phyloP scores from a whole-genome alignment of 2,329 filamentous ascomycete genomes.

The Aspergillus neotritici region DNA sequence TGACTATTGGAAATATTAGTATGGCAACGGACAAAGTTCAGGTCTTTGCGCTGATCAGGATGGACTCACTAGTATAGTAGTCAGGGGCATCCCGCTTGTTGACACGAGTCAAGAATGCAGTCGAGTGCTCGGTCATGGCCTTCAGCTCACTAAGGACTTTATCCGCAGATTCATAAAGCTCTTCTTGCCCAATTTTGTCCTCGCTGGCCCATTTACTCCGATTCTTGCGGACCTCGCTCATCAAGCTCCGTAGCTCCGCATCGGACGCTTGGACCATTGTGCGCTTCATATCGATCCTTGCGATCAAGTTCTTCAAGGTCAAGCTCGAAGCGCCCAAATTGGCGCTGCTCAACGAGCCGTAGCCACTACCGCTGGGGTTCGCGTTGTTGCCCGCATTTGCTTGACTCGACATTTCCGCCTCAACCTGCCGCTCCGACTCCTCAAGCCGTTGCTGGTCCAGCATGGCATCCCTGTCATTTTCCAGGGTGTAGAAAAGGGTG shows the following conservation, averaged over 20 bases:
- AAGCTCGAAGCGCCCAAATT: conserved; percentile 94
- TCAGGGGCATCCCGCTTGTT: conserved; percentile 97
- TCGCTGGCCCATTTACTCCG: conserved; percentile 98
- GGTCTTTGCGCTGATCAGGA: neutral
- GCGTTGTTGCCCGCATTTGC: conserved; percentile 51
- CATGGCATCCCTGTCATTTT: conserved; percentile 95
- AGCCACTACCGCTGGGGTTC: conserved; percentile 57
- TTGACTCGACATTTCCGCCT: conserved; percentile 80
- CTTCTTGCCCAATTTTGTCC: conserved; percentile 94
- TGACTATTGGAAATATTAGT: conserved; percentile 52
- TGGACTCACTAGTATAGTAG: conserved; percentile 74
- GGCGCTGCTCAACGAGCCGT: conserved; percentile 84
- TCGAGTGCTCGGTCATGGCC: conserved; percentile 93
- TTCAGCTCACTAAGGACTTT: conserved; percentile 97
- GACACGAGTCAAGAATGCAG: conserved; percentile 88
- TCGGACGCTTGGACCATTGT: conserved; percentile 87
- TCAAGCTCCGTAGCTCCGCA: conserved; percentile 81
- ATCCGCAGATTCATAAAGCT: conserved; percentile 92
- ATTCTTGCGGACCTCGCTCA: conserved; percentile 97
- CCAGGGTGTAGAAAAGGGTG: conserved; percentile 88
- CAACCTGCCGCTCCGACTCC: conserved; percentile 91
- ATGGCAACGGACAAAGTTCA: neutral
- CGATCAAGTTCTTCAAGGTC: conserved; percentile 94
- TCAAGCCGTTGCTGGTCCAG: conserved; percentile 94
- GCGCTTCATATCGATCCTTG: conserved; percentile 87